phyloP scores from a whole-genome alignment of 2,329 filamentous ascomycete genomes.

The Byssoonygena ceratinophila region DNA sequence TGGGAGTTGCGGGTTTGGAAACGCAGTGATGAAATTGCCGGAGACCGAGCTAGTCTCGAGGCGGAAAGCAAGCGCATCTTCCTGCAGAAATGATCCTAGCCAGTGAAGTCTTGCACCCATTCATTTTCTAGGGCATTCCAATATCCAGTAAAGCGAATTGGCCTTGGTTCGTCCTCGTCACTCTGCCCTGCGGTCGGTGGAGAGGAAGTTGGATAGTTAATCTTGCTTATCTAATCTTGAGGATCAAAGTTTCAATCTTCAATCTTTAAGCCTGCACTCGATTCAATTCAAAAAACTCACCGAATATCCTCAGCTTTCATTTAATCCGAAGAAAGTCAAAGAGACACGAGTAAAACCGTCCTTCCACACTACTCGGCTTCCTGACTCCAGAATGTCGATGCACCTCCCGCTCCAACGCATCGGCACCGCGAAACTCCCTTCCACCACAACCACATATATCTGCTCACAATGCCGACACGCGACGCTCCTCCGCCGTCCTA shows the following conservation, averaged over 20 bases:
- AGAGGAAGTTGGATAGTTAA: conserved; percentile 10
- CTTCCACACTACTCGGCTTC: background rate
- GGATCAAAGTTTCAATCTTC: background rate
- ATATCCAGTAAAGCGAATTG: background rate
- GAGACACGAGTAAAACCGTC: background rate
- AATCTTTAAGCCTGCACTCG: background rate
- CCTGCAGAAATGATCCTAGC: background rate
- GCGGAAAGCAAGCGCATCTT: conserved; percentile 15
- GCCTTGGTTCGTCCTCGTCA: background rate
- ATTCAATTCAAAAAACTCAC: background rate
- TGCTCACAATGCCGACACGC: conserved; percentile 63
- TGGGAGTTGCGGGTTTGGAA: background rate
- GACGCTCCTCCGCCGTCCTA: conserved; percentile 75
- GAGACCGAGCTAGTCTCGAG: conserved; percentile 10
- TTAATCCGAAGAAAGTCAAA: background rate
- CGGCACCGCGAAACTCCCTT: conserved; percentile 11
- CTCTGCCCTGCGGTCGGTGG: too few species aligned
- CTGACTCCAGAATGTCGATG: conserved; percentile 27
- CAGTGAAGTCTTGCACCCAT: background rate
- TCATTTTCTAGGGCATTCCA: conserved; percentile 4
- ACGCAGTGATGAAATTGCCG: conserved; percentile 3
- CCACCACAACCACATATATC: conserved; percentile 29
- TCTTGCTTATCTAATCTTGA: conserved; percentile 7
- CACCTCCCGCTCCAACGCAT: conserved; percentile 29
- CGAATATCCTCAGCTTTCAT: background rate